A percentile compares a stretch with the other conserved stretches of the same genome.
Conservation (phyloP, 371 early-diverging fungal species). For the Polyrhizophydium stewartii region DNA sequence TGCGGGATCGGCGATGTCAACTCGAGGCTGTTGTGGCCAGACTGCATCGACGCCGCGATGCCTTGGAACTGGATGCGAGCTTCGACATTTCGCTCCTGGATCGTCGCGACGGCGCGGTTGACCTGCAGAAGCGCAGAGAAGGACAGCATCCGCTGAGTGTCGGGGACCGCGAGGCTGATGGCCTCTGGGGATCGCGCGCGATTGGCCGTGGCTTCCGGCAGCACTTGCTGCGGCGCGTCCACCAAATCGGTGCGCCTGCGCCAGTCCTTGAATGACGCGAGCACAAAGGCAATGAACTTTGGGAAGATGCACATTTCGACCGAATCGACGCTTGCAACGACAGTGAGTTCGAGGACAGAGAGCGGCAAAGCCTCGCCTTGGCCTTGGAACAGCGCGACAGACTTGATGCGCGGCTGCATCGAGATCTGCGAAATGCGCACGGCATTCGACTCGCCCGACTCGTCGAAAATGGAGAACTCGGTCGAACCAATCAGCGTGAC, state of each 20-base stretch:
- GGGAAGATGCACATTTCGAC: not conserved
- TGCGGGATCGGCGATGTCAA: slow-evolving; percentile 3
- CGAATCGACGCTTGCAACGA: not conserved
- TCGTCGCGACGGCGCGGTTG: not conserved
- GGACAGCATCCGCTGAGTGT: not conserved
- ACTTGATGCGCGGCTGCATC: not conserved
- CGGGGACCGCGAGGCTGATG: not conserved
- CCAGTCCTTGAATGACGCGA: slow-evolving; percentile 3
- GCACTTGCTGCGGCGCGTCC: not conserved
- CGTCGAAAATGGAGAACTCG: not conserved
- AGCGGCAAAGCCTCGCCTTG: not conserved
- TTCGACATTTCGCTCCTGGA: slow-evolving; percentile 2
- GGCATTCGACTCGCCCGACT: slow-evolving; percentile 1
- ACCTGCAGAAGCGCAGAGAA: not conserved
- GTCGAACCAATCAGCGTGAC: not conserved
- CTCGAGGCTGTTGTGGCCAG: slow-evolving; percentile 4
- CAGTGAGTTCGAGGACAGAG: not conserved
- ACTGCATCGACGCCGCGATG: not conserved
- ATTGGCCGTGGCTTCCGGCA: not conserved
- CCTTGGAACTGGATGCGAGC: not conserved
- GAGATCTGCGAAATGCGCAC: not conserved
- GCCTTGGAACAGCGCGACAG: not conserved
- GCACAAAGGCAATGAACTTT: slow-evolving; percentile 3
- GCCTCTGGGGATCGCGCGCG: too few species aligned
- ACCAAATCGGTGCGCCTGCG: not conserved